These are phyloP conservation scores for Volutella citrinella DNA, from an alignment of 2,329 filamentous ascomycete species.

Conservation along the genomic window DNA sequence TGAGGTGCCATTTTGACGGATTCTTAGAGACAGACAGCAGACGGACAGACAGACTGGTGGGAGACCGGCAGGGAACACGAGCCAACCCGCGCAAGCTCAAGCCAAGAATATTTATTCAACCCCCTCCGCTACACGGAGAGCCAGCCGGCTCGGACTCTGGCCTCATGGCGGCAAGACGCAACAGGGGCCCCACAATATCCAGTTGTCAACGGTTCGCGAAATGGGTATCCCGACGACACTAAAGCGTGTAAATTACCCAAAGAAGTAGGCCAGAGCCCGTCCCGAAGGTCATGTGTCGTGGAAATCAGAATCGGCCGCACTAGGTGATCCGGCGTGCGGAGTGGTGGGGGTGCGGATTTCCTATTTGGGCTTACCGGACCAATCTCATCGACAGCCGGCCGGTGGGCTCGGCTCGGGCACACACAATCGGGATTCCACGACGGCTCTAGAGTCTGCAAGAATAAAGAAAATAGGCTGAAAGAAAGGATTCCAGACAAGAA, in stretches of 20 bases:
- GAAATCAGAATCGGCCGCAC: too few relatives aligned
- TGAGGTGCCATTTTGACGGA: constrained; percentile 39
- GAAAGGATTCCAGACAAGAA: neutral
- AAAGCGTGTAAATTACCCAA: too few relatives aligned
- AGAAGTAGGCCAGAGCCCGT: constrained; percentile 3
- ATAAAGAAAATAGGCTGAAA: neutral
- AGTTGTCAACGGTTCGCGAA: too few relatives aligned
- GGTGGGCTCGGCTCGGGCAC: constrained; percentile 1
- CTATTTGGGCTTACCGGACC: constrained; percentile 20
- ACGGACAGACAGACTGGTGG: too few relatives aligned
- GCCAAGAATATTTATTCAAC: too few relatives aligned
- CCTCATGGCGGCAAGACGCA: too few relatives aligned
- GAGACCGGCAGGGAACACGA: too few relatives aligned
- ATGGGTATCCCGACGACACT: too few relatives aligned
- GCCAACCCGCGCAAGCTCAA: too few relatives aligned
- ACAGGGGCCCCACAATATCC: too few relatives aligned
- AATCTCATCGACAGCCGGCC: constrained; percentile 4
- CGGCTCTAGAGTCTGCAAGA: constrained; percentile 1
- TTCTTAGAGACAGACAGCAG: constrained; percentile 12
- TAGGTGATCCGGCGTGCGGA: neutral
- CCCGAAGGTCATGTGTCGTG: constrained; percentile 5
- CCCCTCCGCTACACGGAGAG: too few relatives aligned
- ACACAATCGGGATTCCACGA: constrained; percentile 6
- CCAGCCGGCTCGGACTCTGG: too few relatives aligned
- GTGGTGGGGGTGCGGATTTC: constrained; percentile 13